Evolutionary conservation across 805 yeast species (phyloP), one percentile per base, ranked within the genome.

Genomic region (Saturnispora sanitii): DNA sequence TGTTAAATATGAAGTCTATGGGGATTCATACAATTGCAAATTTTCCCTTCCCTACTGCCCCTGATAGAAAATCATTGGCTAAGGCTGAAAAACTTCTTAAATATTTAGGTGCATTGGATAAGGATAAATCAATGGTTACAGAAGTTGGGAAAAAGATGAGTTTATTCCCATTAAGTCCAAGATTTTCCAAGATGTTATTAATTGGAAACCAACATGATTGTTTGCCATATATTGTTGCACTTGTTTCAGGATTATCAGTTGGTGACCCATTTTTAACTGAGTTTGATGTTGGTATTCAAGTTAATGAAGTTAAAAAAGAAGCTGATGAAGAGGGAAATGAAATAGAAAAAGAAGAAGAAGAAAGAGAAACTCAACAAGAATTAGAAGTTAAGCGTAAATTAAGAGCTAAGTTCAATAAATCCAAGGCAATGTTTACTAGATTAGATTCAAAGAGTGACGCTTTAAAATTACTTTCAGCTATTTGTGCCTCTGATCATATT

Each of bases 41-140:
- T 53, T 92, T 92, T 66, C 98, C 98, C 27, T 92, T 92, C 63
- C 63, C 97, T 4, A 88, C 97, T 0, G 84, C 95, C 2, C 96
- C 97, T 0, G 82, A 79, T 38, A 63, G 80, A 40, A 35, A 37
- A 0, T 65, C 81, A 26, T 63, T 92, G 31, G 58, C 57, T 2
- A 75, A 70, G 41, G 94, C 96, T 0, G 79, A 85, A 46, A 70
- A 68, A 42, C 55, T 86, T 12, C 66, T 92, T 42, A 70, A 73
- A 33, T 72, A 75, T 48, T 60, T 92, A 23, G 96, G 96, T 8
- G 98, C 97, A 0, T 61, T 92, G 45, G 72, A 71, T 44, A 58
- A 60, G 8, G 65, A 70, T 2, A 76, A 67, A 21, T 34, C 40
- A 18, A 57, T 56, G 6, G 70, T 92, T 23, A 87, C 97, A 0